These are phyloP conservation scores for Lanmaoa rubissima DNA, from an alignment of 768 basidiomycete genomes.

Conservation along the genomic window DNA sequence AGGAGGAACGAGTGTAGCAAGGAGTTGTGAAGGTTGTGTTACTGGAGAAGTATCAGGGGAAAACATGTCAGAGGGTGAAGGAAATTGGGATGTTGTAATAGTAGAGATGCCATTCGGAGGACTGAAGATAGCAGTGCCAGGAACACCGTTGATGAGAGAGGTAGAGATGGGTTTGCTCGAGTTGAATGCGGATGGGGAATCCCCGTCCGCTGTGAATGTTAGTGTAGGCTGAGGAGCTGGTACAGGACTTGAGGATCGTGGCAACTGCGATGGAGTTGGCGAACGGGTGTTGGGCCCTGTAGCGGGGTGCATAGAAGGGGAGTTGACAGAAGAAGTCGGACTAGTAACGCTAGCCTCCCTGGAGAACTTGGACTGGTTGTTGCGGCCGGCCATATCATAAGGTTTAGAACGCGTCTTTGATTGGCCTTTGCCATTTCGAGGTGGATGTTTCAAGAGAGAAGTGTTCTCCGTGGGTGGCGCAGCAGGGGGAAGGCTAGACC, in stretches of 20 bases:
- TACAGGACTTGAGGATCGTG: slow-evolving; percentile 18
- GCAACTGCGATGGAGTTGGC: slow-evolving; percentile 29
- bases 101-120: slow-evolving; percentile 15
- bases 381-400: slow-evolving; percentile 47
- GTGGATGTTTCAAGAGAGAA: slow-evolving; percentile 47
- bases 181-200: background rate
- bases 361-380: slow-evolving; percentile 43
- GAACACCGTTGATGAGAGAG: slow-evolving; percentile 3
- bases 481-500: slow-evolving; percentile 40
- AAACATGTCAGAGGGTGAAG: slow-evolving; percentile 20
- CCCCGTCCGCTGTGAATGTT: slow-evolving; percentile 2
- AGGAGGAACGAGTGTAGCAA: slow-evolving; percentile 27
- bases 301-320: slow-evolving; percentile 38
- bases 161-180: slow-evolving; percentile 10
- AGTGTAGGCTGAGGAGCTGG: slow-evolving; percentile 5
- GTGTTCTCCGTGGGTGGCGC: slow-evolving; percentile 31
- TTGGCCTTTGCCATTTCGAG: slow-evolving; percentile 44
- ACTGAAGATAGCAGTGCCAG: slow-evolving; percentile 14
- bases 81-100: slow-evolving; percentile 14
- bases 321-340: slow-evolving; percentile 46
- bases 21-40: slow-evolving; percentile 19
- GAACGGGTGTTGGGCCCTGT: slow-evolving; percentile 33
- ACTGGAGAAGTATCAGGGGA: slow-evolving; percentile 14
- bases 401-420: slow-evolving; percentile 67
- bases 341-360: slow-evolving; percentile 58